Evolutionary conservation across 257 asterid species (phyloP).

Genomic region (Leonotis leonurus): DNA sequence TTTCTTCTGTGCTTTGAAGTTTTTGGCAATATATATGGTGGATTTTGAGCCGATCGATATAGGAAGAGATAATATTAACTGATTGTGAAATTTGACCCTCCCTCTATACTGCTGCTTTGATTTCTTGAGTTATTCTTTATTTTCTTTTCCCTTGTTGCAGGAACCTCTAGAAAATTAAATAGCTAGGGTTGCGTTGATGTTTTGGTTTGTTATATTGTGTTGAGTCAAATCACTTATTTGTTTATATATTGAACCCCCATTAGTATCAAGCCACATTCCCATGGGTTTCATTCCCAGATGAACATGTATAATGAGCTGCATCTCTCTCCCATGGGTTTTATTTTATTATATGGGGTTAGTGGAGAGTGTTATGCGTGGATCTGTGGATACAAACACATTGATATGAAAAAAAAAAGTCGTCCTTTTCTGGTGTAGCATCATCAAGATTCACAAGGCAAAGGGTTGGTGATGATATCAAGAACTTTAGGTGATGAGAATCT

Average conservation of each 20-base stretch:
- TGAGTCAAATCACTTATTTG: background rate
- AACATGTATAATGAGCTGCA: too few species aligned
- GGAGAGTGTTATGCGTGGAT: constrained; percentile 23
- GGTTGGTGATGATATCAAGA: background rate
- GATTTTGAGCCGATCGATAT: constrained; percentile 7
- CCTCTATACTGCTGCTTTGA: too few species aligned
- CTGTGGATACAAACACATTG: constrained; percentile 7
- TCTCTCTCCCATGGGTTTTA: too few species aligned
- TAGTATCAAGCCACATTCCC: background rate
- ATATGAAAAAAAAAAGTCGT: constrained; percentile 29
- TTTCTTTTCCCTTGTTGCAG: background rate
- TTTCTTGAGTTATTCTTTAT: background rate
- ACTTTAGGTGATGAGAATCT: constrained; percentile 35
- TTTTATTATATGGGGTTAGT: too few species aligned
- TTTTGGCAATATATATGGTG: background rate
- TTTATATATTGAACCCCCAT: background rate
- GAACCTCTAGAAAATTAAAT: too few species aligned
- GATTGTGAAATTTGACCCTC: constrained; percentile 2
- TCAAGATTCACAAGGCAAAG: constrained; percentile 45
- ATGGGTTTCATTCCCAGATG: too few species aligned
- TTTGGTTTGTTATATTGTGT: background rate
- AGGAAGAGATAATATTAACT: constrained; percentile 18
- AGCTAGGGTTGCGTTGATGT: too few species aligned
- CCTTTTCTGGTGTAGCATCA: constrained; percentile 48
- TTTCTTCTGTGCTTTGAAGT: too few species aligned